Evolutionary conservation across 805 yeast species (phyloP).

Genomic region (Nakazawaea ernobii): DNA sequence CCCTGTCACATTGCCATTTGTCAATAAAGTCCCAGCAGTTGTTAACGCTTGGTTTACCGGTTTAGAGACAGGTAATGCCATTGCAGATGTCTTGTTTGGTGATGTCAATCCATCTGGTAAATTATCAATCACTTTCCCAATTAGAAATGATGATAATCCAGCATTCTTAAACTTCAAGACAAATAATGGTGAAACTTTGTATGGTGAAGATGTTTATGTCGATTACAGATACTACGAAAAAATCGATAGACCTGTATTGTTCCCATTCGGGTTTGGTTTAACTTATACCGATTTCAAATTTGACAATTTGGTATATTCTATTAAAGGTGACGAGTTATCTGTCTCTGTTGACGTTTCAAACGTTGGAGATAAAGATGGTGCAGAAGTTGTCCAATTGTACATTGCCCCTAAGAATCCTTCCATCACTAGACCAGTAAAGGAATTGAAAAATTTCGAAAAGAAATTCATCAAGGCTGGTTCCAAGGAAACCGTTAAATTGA

Average conservation of each 20-base stretch:
- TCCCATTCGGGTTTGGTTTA: conserved; percentile 60
- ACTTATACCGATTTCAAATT: conserved; percentile 50
- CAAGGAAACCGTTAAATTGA: conserved; percentile 28
- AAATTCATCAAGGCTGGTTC: conserved; percentile 40
- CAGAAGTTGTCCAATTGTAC: conserved; percentile 54
- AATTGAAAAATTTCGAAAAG: conserved; percentile 54
- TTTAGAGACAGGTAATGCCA: conserved; percentile 49
- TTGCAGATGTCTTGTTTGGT: conserved; percentile 57
- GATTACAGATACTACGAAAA: conserved; percentile 61
- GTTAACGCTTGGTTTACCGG: conserved; percentile 57
- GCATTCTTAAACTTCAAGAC: conserved; percentile 46
- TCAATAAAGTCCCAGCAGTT: conserved; percentile 32
- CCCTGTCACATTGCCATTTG: conserved; percentile 57
- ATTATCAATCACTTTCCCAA: conserved; percentile 51
- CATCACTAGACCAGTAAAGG: conserved; percentile 49
- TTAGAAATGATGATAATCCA: conserved; percentile 47
- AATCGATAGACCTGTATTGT: conserved; percentile 38
- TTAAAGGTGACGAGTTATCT: conserved; percentile 15
- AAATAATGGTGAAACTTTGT: conserved; percentile 46
- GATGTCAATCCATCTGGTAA: conserved; percentile 59
- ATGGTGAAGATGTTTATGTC: conserved; percentile 63
- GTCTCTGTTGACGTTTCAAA: conserved; percentile 39
- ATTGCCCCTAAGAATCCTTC: conserved; percentile 28
- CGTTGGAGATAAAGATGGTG: conserved; percentile 42
- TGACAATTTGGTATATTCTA: conserved; percentile 28